Base-by-base conservation (phyloP, 345 rosid species). In the Rhodamnia argentea region DNA sequence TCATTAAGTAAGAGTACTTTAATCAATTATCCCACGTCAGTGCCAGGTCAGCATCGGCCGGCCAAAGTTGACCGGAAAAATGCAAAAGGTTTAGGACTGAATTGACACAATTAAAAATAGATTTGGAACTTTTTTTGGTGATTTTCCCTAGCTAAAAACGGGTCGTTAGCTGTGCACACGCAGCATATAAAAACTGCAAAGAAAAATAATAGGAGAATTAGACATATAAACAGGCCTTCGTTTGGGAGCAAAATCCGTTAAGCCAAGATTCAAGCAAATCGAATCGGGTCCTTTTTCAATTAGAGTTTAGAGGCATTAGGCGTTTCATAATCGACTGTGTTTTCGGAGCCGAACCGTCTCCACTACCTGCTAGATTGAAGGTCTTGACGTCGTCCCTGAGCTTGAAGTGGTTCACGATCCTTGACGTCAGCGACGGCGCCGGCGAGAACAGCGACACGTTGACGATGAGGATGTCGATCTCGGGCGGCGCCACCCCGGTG, bases 301-400 rank as follows among this genome's bases (percentile, higher is more conserved):
- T 22, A 24, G 22, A 50, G 40, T 40, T 42, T 50, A 26, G 23
- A 95, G 53, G 4, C 91, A 89, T n/a, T 93, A 91, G 18, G 93
- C 90, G 40, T 92, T 85, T 52, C 93, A 95, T 32, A 92, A 92
- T 20, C 11, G 8, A 15, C 8, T 62, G 75, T 3, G 96, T 91
- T 47, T 92, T 37, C 40, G 40, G 85, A 42, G 96, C 92, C 6
- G 95, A 94, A 85, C 95, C 91, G 64, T 95, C 93, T 7, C 96
- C 97, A 89, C 91, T 91, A 11, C 98, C 99, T 4, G 95, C 54
- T 84, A 96, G 93, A 87, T 92, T 96, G 87, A 90, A 94, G 11
- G 92, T 81, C 83, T 93, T 95, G n/a, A 95, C 55, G 76, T 94
- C 85, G 11, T 90, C 93, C 83, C 93, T 92, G 94, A 96, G 91